A percentile compares a stretch with the other conserved stretches of the same genome.
phyloP scores from a whole-genome alignment of 179 eudicot genomes.

The Gypsophila paniculata region DNA sequence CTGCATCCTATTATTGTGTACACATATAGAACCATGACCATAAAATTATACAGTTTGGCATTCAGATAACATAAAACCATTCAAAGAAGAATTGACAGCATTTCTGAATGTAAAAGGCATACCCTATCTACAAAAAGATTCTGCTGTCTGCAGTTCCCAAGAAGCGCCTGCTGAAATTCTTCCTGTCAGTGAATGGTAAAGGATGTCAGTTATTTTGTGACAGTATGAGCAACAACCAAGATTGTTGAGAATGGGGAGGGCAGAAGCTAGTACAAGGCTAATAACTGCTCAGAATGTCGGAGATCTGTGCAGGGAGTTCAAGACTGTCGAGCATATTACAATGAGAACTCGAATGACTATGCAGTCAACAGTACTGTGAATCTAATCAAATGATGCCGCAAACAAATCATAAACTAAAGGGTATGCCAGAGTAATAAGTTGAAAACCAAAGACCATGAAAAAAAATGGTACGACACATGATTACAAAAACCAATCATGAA shows the following conservation, averaged over 20 bases:
- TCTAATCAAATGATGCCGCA: too few species aligned
- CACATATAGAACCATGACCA: too few species aligned
- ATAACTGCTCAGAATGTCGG: too few species aligned
- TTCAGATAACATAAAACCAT: too few species aligned
- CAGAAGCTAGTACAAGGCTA: too few species aligned
- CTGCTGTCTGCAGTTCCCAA: slow-evolving; percentile 32
- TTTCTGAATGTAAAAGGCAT: slow-evolving; percentile 4
- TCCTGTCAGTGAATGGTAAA: slow-evolving; percentile 32
- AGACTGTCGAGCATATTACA: too few species aligned
- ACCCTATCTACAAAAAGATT: slow-evolving; percentile 64
- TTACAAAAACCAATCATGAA: not conserved
- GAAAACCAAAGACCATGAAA: not conserved
- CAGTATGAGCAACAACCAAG: not conserved
- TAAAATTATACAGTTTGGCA: too few species aligned
- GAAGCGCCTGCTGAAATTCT: slow-evolving; percentile 54
- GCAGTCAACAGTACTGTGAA: too few species aligned
- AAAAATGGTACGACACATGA: not conserved
- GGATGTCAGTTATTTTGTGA: not conserved
- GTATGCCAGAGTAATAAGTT: not conserved
- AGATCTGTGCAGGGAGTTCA: too few species aligned
- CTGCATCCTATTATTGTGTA: too few species aligned
- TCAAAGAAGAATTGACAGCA: not conserved
- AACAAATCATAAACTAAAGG: too few species aligned
- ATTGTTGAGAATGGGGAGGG: not conserved
- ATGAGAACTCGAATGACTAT: too few species aligned